Evolutionary conservation across 306 rosid genomes (phyloP).

Genomic region (Pyrus communis): DNA sequence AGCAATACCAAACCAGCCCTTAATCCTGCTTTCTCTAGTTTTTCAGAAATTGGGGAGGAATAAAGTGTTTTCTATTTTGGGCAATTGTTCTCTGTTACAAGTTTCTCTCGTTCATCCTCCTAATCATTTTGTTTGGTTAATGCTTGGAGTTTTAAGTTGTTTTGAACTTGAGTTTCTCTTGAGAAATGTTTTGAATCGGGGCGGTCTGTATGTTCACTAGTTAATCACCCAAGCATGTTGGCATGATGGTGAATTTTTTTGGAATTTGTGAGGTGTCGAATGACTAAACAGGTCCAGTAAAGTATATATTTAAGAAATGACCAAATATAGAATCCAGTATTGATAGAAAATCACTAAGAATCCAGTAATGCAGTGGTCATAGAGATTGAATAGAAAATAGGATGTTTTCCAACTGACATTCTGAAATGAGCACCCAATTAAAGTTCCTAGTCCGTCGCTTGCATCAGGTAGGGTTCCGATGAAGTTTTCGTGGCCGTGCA

Average conservation of each 20-base stretch:
- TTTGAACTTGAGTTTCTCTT: background rate
- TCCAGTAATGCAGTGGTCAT: no score
- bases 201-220: background rate
- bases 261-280: background rate
- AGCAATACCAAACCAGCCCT: no score
- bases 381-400: no score
- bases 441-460: no score
- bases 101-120: background rate
- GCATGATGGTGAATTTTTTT: background rate
- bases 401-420: no score
- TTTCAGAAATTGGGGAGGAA: background rate
- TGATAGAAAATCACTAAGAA: no score
- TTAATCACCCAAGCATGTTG: background rate
- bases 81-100: background rate
- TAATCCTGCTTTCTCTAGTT: background rate
- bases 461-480: no score
- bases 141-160: background rate
- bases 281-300: no score
- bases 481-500: no score
- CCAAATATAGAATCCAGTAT: no score
- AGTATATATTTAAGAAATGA: no score
- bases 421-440: no score
- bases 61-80: background rate
- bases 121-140: background rate
- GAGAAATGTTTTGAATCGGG: background rate